These are phyloP conservation scores for Candolleomyces efflorescens DNA, from an alignment of 768 basidiomycete genomes.

Conservation along the genomic window DNA sequence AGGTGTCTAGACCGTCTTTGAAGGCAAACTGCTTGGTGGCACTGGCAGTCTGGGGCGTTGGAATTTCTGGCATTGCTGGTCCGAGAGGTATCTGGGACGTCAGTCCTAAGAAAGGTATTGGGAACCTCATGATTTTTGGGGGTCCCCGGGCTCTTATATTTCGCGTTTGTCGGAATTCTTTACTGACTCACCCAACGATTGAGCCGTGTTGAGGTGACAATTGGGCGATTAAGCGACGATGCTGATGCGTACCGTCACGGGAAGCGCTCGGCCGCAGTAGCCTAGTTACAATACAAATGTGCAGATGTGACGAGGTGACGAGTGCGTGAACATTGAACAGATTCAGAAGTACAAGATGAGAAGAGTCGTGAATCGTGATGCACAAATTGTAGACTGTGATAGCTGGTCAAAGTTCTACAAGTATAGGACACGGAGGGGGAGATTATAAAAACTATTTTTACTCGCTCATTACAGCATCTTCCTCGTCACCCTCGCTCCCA, in stretches of 20 bases:
- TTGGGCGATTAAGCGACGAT: no score
- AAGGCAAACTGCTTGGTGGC: slow-evolving; percentile 45
- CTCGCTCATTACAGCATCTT: slow-evolving; percentile 49
- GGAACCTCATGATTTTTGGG: slow-evolving; percentile 45
- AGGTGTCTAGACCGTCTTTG: slow-evolving; percentile 53
- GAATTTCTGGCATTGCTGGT: slow-evolving; percentile 10
- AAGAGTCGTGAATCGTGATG: no score
- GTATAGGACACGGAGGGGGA: slow-evolving; percentile 9
- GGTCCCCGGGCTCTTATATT: not conserved
- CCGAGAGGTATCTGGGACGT: slow-evolving; percentile 51
- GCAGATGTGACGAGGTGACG: no score
- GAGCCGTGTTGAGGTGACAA: no score
- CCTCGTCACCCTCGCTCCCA: slow-evolving; percentile 32
- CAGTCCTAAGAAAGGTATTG: slow-evolving; percentile 50
- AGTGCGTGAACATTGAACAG: no score
- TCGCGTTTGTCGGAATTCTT: not conserved
- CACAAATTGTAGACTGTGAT: no score
- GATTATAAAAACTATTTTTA: slow-evolving; percentile 27
- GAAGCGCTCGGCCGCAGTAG: no score
- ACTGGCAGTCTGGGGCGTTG: slow-evolving; percentile 16
- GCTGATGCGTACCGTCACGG: no score
- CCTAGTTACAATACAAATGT: no score
- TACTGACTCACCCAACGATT: no score
- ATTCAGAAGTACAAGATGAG: no score
- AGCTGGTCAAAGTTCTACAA: no score